phyloP scores from a whole-genome alignment of 1,284 basidiomycete species.

The Trichosporon sp. region DNA sequence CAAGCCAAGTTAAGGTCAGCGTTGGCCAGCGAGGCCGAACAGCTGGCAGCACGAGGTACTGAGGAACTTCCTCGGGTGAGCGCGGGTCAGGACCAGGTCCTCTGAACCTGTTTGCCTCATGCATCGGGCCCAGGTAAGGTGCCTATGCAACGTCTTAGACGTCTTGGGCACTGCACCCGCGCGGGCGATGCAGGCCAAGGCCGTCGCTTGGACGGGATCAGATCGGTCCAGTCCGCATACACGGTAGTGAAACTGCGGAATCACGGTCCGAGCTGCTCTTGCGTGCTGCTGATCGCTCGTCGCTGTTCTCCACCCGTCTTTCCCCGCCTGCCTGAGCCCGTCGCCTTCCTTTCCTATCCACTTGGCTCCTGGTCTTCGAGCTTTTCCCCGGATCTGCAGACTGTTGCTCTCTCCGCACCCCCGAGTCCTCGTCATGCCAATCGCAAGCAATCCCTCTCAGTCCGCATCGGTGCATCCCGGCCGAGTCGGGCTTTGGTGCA shows the following conservation, averaged over 20 bases:
- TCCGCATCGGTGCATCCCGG: too few species aligned
- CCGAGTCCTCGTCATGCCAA: too few species aligned
- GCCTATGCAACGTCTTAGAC: background rate
- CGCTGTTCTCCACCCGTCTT: background rate
- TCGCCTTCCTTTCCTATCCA: too few species aligned
- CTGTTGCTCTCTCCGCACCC: too few species aligned
- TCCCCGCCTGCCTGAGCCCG: too few species aligned
- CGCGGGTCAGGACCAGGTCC: too few species aligned
- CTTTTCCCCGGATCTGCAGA: too few species aligned
- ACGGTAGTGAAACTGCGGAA: background rate
- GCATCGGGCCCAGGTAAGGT: background rate
- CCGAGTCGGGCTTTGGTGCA: background rate
- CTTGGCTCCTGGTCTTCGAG: too few species aligned
- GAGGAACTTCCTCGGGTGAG: background rate
- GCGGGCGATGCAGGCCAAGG: background rate
- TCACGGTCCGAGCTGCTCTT: background rate
- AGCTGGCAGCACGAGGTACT: background rate
- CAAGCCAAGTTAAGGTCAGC: background rate
- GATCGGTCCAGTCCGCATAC: background rate
- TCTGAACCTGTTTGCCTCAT: background rate
- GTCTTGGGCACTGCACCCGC: too few species aligned
- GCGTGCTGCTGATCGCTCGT: background rate
- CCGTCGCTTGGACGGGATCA: background rate
- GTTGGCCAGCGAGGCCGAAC: too few species aligned
- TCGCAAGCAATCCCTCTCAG: too few species aligned